These are phyloP conservation scores for Neoarthrinium moseri DNA, from an alignment of 2,329 filamentous ascomycete species.

Conservation along the genomic window DNA sequence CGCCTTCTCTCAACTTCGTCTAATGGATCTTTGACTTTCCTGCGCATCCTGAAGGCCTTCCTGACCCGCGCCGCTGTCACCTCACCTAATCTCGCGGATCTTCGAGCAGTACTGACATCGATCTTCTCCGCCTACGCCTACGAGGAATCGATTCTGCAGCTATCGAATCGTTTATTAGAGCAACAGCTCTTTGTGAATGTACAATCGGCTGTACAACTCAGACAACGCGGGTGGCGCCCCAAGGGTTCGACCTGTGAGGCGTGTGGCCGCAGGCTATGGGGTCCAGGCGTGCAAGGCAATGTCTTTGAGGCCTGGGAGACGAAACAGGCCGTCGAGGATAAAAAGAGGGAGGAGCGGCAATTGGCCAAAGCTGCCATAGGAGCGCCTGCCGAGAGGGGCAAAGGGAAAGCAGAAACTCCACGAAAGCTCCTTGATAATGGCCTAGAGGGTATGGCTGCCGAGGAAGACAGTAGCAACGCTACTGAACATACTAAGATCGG, in stretches of 20 bases:
- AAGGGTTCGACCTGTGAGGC: constrained; percentile 83
- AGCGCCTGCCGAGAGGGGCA: constrained; percentile 32
- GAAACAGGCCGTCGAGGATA: constrained; percentile 47
- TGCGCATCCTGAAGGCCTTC: constrained; percentile 86
- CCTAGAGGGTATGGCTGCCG: constrained; percentile 36
- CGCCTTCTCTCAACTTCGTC: constrained; percentile 31
- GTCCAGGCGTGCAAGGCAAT: constrained; percentile 73
- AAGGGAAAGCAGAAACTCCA: constrained; percentile 27
- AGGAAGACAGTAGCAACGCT: constrained; percentile 23
- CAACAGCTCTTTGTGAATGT: constrained; percentile 87
- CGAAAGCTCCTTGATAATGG: constrained; percentile 14
- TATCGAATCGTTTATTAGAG: constrained; percentile 85
- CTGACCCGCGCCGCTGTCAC: constrained; percentile 76
- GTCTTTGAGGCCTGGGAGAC: constrained; percentile 83
- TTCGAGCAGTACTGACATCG: constrained; percentile 79
- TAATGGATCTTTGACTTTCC: constrained; percentile 70
- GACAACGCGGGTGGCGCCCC: constrained; percentile 87
- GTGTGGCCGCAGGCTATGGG: constrained; percentile 83
- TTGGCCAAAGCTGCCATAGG: constrained; percentile 27
- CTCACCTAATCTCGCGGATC: constrained; percentile 82
- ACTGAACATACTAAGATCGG: constrained; percentile 33
- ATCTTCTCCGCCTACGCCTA: constrained; percentile 96
- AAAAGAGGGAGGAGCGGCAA: constrained; percentile 43
- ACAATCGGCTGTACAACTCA: constrained; percentile 67
- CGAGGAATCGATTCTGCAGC: constrained; percentile 81